Evolutionary conservation across 1,284 basidiomycete species (phyloP), one percentile per base, ranked within the genome.

Genomic region (Pholiota adiposa): DNA sequence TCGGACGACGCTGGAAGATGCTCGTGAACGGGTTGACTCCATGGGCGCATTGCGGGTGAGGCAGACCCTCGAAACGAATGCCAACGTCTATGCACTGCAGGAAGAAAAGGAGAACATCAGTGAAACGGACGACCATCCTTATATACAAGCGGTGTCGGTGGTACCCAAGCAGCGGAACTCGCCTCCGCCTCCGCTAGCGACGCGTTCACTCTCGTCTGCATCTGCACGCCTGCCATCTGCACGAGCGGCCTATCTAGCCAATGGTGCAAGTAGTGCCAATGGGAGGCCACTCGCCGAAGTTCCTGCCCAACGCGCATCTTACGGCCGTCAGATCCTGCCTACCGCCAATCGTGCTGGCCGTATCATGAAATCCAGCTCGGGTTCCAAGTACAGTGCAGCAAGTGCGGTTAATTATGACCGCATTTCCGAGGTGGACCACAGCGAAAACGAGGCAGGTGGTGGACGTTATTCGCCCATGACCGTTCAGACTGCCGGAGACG

Each of bases 81-180:
- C 52, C 25, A 59, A 55, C 36, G 19, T 63, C 21, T 65, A 73
- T 56, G 40, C 70, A 19, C 65, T 72, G 25, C 75, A 75, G 52
- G 79, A 82, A 44, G 80, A 82, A 64, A 83, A 83, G 67, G 80
- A 82, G 65, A 83, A 81, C 65, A 72, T 79, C 38, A 72, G 72
- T 25, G 75, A 75, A 61, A 63, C 71, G 34, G 76, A 77, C 56
- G 76, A 76, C 27, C 65, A 63, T 54, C 71, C 61, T 53, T 66
- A 68, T 19, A 68, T 55, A 49, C 63, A 63, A 54, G 65, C 57
- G 19, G 64, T 56, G 46, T 66, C 62, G 52, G 61, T 65, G 51
- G 67, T 54, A 38, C 67, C 62, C 57, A 70, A 63, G 63, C 69
- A 65, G 19, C 63, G 72, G 44, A 64, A 63, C 56, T 76, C 75